Evolutionary conservation across 78 protist species (phyloP), one percentile per base, ranked within the genome.

Genomic region (Monocercomonoides exilis): DNA sequence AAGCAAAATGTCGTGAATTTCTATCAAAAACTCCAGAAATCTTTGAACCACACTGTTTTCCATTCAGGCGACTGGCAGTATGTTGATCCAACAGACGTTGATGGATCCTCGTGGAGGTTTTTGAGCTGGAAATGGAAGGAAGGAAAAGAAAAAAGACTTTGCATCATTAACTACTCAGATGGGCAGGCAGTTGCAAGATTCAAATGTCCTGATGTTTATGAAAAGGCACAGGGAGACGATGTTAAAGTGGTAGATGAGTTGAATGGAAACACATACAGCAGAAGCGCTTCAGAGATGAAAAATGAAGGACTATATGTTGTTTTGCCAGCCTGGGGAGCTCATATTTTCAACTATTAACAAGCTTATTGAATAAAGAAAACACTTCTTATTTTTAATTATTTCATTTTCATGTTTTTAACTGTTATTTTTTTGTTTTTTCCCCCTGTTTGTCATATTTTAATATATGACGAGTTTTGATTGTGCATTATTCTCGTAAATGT

Each of bases 301-400:
- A 45, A 84, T 0, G 21, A 88, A 5, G 95, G 95, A 77, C 84
- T 93, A 34, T 85, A 84, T 81, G 94, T 91, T 29, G 54, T 90
- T 43, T 77, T 93, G 41, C 80, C 89, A 41, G 63, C 94, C 21
- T 93, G 92, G 93, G 79, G 85, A 81, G 90, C 94, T 82, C 94
- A 93, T 70, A 92, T 93, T 3, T 93, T 93, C 38, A 85, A 64
- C 43, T 93, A 93, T 88, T 79, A 86, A 85, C 6, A 86, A 82
- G 70, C 70, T 21, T 21, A 11, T 54, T 11, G 70, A 21, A 54
- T 21, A 54, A 54, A 11, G 70, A 54, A 32, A 21, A 54, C 70
- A 54, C 11, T 54, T 54, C 21, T 54, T 54, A 82, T 54, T 3
- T 86, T 86, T 44, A 80, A 82, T n/a, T n/a, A n/a, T n/a, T n/a